These are phyloP conservation scores for Aspergillus neoniger DNA, from an alignment of 2,329 filamentous ascomycete genomes.

Conservation along the genomic window DNA sequence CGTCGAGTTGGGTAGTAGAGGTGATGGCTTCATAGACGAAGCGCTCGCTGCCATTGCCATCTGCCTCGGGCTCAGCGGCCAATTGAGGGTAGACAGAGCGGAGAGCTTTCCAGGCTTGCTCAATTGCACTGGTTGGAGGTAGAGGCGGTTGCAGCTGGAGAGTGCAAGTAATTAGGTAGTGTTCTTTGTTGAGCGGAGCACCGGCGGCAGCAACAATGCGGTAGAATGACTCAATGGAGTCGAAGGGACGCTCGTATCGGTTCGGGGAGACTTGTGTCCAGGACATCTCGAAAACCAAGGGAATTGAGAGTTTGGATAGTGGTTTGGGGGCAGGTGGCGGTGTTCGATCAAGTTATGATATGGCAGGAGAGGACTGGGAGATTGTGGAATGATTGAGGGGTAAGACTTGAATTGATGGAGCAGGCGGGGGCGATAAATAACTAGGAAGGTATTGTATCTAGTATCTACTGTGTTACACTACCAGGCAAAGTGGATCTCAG, in stretches of 20 bases:
- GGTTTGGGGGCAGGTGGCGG: too few species aligned
- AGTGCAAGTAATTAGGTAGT: background rate
- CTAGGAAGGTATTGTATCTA: too few species aligned
- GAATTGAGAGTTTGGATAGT: background rate
- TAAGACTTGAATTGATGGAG: too few species aligned
- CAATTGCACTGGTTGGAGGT: background rate
- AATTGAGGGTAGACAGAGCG: background rate
- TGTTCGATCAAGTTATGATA: too few species aligned
- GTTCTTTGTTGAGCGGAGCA: background rate
- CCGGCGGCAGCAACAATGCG: background rate
- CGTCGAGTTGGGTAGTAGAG: background rate
- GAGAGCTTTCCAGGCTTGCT: background rate
- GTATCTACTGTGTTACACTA: too few species aligned
- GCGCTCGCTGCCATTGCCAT: background rate
- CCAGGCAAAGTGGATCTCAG: too few species aligned
- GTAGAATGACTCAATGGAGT: background rate
- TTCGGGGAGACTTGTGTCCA: background rate
- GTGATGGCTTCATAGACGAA: background rate
- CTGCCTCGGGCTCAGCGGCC: background rate
- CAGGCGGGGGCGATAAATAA: too few species aligned
- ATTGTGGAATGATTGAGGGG: too few species aligned
- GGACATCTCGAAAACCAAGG: background rate
- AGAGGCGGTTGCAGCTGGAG: background rate
- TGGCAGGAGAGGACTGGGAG: too few species aligned
- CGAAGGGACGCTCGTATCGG: background rate